These are phyloP conservation scores for Chytriomyces confervae DNA, from an alignment of 192 early-diverging fungal species.

Conservation along the genomic window DNA sequence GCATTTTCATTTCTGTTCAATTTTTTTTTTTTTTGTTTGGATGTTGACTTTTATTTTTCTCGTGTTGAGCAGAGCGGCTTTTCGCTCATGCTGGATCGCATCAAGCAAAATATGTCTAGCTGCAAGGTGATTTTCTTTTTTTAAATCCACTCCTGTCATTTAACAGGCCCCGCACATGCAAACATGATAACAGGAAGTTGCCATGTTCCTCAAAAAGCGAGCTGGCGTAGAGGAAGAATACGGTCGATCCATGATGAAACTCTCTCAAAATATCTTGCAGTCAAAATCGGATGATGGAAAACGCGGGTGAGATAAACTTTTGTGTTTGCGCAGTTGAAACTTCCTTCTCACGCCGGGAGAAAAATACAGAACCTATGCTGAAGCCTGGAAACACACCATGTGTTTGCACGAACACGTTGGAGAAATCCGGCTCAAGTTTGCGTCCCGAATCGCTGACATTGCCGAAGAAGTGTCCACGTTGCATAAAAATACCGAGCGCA, in stretches of 20 bases:
- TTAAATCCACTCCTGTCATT: background rate
- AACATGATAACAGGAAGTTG: conserved; percentile 61
- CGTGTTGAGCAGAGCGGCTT: conserved; percentile 63
- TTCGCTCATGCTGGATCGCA: conserved; percentile 66
- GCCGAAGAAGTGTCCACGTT: conserved; percentile 79
- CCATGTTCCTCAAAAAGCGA: conserved; percentile 83
- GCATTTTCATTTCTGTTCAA: background rate
- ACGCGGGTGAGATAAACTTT: conserved; percentile 50
- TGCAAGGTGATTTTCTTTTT: conserved; percentile 61
- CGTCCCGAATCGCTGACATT: conserved; percentile 70
- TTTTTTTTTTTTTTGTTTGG: background rate
- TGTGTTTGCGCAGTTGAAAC: background rate
- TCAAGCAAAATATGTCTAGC: conserved; percentile 69
- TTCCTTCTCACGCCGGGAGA: background rate
- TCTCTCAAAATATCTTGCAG: conserved; percentile 57
- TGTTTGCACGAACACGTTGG: conserved; percentile 86
- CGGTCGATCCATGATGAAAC: conserved; percentile 76
- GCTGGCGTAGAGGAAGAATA: conserved; percentile 93
- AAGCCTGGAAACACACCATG: conserved; percentile 75
- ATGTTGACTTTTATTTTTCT: background rate
- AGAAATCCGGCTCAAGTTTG: conserved; percentile 78
- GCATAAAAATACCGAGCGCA: conserved; percentile 79
- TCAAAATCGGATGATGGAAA: conserved; percentile 31
- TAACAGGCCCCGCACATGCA: background rate
- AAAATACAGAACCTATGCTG: conserved; percentile 68